A percentile compares a stretch with the other conserved stretches of the same genome.
Conservation (phyloP, 257 asterid genomes). For the Capsicum pubescens region DNA sequence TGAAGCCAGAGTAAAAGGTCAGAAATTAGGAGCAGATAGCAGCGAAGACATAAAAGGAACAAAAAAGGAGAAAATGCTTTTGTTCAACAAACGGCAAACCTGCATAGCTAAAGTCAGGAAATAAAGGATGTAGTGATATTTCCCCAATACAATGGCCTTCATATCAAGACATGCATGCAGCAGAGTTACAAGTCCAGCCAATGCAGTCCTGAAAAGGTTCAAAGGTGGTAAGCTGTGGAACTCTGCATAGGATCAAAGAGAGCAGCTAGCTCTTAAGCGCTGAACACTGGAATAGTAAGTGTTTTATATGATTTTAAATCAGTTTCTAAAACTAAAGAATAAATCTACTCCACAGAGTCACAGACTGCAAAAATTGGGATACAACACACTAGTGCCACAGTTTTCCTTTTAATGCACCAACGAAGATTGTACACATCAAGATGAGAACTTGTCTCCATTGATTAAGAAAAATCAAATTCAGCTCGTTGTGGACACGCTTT, state of each 20-base stretch:
- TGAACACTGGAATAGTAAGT: not conserved
- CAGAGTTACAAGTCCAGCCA: constrained; percentile 81
- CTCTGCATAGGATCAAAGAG: not conserved
- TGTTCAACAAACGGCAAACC: constrained; percentile 40
- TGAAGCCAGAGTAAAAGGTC: not conserved
- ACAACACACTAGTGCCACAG: not conserved
- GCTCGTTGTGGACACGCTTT: too few species aligned
- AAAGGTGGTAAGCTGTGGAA: not conserved
- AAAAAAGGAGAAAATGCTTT: not conserved
- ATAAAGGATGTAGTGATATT: constrained; percentile 70
- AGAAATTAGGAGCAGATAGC: not conserved
- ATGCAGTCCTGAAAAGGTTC: constrained; percentile 58
- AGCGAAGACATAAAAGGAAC: not conserved
- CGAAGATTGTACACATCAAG: too few species aligned
- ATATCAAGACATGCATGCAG: constrained; percentile 78
- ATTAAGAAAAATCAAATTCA: too few species aligned
- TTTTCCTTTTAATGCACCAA: constrained; percentile 12
- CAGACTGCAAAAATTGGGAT: not conserved
- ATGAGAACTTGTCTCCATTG: too few species aligned
- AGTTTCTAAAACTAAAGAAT: not conserved
- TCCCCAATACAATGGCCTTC: constrained; percentile 75
- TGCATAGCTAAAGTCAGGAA: constrained; percentile 78
- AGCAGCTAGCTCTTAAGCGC: not conserved
- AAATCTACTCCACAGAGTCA: not conserved
- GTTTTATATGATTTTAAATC: not conserved